Conservation (phyloP, 768 basidiomycete species). For the Russula griseocarnosa region DNA sequence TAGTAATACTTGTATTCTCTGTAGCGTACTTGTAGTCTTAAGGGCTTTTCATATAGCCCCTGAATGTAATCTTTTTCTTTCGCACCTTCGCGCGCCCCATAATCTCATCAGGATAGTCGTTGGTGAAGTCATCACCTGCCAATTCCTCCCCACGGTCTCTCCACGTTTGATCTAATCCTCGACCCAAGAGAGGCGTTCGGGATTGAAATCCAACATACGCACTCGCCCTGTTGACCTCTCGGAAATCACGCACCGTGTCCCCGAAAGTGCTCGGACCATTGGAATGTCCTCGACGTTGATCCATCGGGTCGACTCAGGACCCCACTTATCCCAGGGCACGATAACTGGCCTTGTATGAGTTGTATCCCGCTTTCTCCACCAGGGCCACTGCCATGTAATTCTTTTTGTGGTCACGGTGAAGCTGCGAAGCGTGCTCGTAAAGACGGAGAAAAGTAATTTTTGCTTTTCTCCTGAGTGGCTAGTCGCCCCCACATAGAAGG, state of each 20-base stretch:
- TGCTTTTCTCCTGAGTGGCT: not conserved
- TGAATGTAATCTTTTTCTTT: too few relatives aligned
- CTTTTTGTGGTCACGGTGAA: not conserved
- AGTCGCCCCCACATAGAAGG: slow-evolving; percentile 8
- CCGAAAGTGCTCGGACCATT: not conserved
- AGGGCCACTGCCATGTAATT: not conserved
- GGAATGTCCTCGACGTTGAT: not conserved
- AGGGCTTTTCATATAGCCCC: too few relatives aligned
- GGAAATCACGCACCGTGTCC: slow-evolving; percentile 13
- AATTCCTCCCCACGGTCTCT: not conserved
- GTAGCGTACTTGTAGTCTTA: too few relatives aligned
- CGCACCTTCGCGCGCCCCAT: too few relatives aligned
- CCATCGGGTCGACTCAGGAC: slow-evolving; percentile 15
- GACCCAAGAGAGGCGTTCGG: slow-evolving; percentile 3
- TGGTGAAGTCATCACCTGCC: not conserved
- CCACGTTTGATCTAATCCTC: slow-evolving; percentile 5
- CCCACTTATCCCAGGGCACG: slow-evolving; percentile 19
- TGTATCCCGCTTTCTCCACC: not conserved
- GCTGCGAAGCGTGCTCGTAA: slow-evolving; percentile 1
- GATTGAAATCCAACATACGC: slow-evolving; percentile 20
- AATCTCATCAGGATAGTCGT: not conserved
- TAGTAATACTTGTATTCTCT: too few relatives aligned
- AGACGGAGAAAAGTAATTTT: slow-evolving; percentile 1
- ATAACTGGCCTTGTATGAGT: not conserved
- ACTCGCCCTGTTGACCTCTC: not conserved